phyloP scores from a whole-genome alignment of 768 basidiomycete genomes.

The Mycena pura region DNA sequence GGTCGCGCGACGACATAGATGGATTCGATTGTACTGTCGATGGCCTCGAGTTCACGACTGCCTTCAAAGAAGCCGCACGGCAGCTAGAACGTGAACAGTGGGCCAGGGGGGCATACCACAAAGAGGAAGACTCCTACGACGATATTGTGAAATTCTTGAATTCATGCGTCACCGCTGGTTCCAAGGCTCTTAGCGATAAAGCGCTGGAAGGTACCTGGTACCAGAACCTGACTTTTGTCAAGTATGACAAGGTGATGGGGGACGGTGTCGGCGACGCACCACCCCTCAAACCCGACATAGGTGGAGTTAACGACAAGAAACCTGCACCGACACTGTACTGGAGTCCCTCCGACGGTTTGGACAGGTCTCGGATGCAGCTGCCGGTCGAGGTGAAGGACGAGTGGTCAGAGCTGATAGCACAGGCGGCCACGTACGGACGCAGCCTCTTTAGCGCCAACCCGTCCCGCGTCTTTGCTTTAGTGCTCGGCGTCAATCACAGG shows the following conservation, averaged over 20 bases:
- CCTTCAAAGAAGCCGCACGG: background rate
- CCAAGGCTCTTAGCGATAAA: background rate
- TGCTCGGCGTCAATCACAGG: constrained; percentile 15
- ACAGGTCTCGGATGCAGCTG: background rate
- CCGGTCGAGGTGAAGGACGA: constrained; percentile 24
- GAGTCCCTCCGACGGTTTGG: background rate
- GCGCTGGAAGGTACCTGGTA: background rate
- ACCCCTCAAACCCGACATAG: background rate
- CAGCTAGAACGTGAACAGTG: background rate
- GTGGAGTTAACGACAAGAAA: background rate
- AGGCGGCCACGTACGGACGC: constrained; percentile 24
- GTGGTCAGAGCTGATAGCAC: constrained; percentile 18
- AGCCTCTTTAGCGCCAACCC: constrained; percentile 11
- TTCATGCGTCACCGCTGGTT: background rate
- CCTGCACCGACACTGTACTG: background rate
- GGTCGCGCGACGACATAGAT: background rate
- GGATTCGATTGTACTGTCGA: background rate
- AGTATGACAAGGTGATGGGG: background rate
- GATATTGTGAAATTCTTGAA: background rate
- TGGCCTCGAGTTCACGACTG: background rate
- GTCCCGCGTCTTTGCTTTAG: constrained; percentile 17
- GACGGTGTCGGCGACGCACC: background rate
- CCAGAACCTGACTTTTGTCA: background rate
- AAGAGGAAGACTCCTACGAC: background rate
- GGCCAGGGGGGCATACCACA: background rate